Evolutionary conservation across 352 stramenopile genomes (phyloP), one percentile per base, ranked within the genome.

Genomic region (Pythium biforme): DNA sequence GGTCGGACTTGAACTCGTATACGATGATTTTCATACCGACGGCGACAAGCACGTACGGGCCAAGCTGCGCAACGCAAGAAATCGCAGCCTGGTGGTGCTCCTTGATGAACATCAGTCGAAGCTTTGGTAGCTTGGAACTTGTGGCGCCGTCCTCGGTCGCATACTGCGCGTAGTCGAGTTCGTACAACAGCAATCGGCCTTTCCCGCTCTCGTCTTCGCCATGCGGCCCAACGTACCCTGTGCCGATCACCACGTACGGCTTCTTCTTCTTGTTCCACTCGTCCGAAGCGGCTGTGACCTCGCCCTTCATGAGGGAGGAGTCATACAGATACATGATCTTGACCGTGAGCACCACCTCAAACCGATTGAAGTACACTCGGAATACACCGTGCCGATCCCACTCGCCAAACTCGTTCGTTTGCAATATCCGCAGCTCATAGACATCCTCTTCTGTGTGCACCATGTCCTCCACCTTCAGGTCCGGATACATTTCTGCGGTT

Each of bases 81-180:
- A 95, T 92, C 1, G 85, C 83, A 31, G 84, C 86, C 46, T 95
- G 86, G 25, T 86, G 77, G 50, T 95, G 83, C 45, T 95, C 86
- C 56, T 95, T 95, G 45, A 92, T 89, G 55, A 93, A 95, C 29
- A 93, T 77, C 2, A 93, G 59, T 0, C 80, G 76, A 22, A 95
- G 69, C 64, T 95, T 95, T 0, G 86, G 86, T 47, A 94, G 60
- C 58, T 94, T 95, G 11, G 69, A 59, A 64, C 83, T 92, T n/a
- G 82, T 93, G 5, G 70, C 62, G 20, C 83, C 83, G 14, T 70
- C 72, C 66, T 90, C 69, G 15, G 89, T 90, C 31, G 90, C 85
- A 50, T 95, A 95, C 70, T 95, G 86, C 4, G 86, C 86, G 57
- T 95, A 95, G 53, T 95, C 86, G 12, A 95, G 64, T 72, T 96